A percentile compares a stretch with the other conserved stretches of the same genome.
These are phyloP conservation scores for Ceratocystis alfenasii DNA, from an alignment of 2,329 filamentous ascomycete species.

Conservation along the genomic window DNA sequence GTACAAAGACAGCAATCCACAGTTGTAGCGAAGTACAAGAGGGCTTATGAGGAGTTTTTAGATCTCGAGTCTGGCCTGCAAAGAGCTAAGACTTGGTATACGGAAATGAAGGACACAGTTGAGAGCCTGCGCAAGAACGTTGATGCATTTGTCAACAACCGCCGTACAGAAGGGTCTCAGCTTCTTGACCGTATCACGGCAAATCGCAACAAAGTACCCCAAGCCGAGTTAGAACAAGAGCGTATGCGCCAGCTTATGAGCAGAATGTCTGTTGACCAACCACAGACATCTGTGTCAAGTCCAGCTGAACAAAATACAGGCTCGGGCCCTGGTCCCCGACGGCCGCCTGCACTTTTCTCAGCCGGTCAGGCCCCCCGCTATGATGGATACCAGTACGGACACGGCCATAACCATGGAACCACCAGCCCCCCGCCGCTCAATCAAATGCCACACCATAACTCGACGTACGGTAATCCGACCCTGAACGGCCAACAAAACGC, in stretches of 20 bases:
- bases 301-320: slow-evolving; percentile 27
- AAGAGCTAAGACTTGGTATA: slow-evolving; percentile 85
- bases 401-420: slow-evolving; percentile 45
- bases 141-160: slow-evolving; percentile 91
- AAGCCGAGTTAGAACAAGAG: slow-evolving; percentile 77
- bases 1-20: slow-evolving; percentile 71
- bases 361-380: slow-evolving; percentile 39
- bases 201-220: slow-evolving; percentile 41
- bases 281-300: slow-evolving; percentile 28
- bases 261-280: slow-evolving; percentile 75
- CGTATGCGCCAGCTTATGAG: slow-evolving; percentile 85
- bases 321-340: slow-evolving; percentile 24
- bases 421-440: slow-evolving; percentile 45
- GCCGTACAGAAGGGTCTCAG: slow-evolving; percentile 79
- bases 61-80: slow-evolving; percentile 76
- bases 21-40: slow-evolving; percentile 78
- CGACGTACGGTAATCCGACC: slow-evolving; percentile 25
- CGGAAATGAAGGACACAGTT: slow-evolving; percentile 89
- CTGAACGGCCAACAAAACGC: slow-evolving; percentile 31
- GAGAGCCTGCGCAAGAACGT: slow-evolving; percentile 91
- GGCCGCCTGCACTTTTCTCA: slow-evolving; percentile 39
- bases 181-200: slow-evolving; percentile 75
- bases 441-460: slow-evolving; percentile 32
- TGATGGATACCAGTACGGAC: slow-evolving; percentile 46
- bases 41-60: slow-evolving; percentile 82